Evolutionary conservation across 805 yeast genomes (phyloP), one percentile per base, ranked within the genome.

Genomic region (Komagataella mondaviorum): DNA sequence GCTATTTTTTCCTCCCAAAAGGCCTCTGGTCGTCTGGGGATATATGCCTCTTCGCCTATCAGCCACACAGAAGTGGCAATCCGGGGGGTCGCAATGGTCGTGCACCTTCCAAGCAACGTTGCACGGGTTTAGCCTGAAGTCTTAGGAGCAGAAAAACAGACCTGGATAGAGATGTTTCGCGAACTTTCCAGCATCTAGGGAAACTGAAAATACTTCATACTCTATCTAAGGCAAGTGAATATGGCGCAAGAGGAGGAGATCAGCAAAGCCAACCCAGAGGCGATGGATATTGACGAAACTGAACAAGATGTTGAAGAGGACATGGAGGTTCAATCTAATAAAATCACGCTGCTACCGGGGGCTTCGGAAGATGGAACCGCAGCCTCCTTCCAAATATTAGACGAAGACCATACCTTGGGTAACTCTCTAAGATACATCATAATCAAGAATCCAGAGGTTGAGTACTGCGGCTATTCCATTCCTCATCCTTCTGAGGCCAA

Each of bases 371-470:
- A 93, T 64, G 97, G 96, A 47, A 78, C 91, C 46, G 89, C 96
- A 23, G 96, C 96, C 1, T 88, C 96, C 4, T 93, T 93, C 71
- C 96, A 91, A 68, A 84, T 93, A 55, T 65, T 80, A 36, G 93
- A 89, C 58, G 99, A 93, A 67, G 99, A 93, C 68, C 99, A 93
- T 65, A 93, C 99, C 1, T 70, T 93, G 49, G 99, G 99, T 22
- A 93, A 93, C 62, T 85, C 98, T 5, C 76, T 93, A 51, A 81
- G 97, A 65, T 90, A 89, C 68, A 81, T 91, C 64, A 88, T 93
- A 59, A 89, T 93, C 96, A 90, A 91, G 70, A 93, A 93, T 63
- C 96, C 97, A 44, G 95, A 89, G 57, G 99, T 93, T 23, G 99
- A 93, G 64, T 93, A 93, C 66, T 91, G 98, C 64, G 99, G 99